A percentile compares a stretch with the other conserved stretches of the same genome.
phyloP scores from a whole-genome alignment of 2,329 filamentous ascomycete species.

The Cadophora gregata region DNA sequence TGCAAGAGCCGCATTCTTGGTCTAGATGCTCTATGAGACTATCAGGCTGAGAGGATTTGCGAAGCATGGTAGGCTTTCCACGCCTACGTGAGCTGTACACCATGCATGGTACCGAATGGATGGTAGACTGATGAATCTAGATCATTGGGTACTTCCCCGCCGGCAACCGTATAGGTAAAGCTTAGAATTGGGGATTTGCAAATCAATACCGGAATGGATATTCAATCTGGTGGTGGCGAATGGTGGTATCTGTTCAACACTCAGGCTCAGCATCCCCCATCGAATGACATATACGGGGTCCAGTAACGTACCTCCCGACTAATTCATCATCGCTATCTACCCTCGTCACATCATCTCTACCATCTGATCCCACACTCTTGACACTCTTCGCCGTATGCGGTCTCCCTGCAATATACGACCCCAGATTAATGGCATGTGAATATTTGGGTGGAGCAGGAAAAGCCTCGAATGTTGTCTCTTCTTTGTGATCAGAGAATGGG shows the following conservation, averaged over 20 bases:
- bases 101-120: background rate
- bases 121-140: background rate
- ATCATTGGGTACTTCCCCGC: background rate
- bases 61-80: background rate
- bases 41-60: background rate
- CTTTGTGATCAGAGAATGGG: background rate
- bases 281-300: background rate
- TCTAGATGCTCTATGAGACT: too few relatives aligned
- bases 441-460: background rate
- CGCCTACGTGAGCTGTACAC: background rate
- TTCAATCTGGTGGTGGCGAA: background rate
- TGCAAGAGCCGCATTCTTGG: background rate
- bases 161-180: background rate
- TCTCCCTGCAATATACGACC: background rate
- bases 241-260: background rate
- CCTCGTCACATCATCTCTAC: conserved; percentile 11
- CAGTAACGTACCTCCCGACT: conserved; percentile 1
- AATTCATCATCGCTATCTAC: conserved; percentile 14
- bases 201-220: background rate
- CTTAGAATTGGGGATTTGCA: background rate
- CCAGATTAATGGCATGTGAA: background rate
- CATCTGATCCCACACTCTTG: background rate
- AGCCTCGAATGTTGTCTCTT: background rate
- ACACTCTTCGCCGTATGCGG: background rate
- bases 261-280: background rate